phyloP scores from a whole-genome alignment of 371 early-diverging fungal species.

The Syncephalis plumigaleata region DNA sequence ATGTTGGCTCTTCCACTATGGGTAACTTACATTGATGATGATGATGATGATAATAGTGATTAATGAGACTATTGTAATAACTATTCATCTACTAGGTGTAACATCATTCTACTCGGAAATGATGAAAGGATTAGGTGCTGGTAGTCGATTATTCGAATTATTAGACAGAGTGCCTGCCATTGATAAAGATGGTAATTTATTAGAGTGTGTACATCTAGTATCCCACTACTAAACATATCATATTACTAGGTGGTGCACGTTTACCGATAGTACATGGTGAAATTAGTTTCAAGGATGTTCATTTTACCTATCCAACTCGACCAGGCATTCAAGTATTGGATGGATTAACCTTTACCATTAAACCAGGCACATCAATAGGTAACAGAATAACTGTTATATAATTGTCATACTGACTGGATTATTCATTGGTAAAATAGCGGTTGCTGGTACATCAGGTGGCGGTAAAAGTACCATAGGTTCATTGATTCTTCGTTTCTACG shows the following conservation, averaged over 20 bases:
- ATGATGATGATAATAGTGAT: too few species aligned
- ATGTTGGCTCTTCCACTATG: slow-evolving; percentile 51
- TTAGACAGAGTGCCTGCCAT: slow-evolving; percentile 38
- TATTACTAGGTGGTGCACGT: not conserved
- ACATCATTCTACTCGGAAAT: slow-evolving; percentile 66
- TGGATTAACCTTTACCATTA: slow-evolving; percentile 37
- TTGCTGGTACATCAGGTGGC: slow-evolving; percentile 19
- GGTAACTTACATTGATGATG: too few species aligned
- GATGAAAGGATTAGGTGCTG: slow-evolving; percentile 73
- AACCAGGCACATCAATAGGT: slow-evolving; percentile 33
- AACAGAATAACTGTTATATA: not conserved
- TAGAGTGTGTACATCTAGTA: too few species aligned
- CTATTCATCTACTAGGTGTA: slow-evolving; percentile 26
- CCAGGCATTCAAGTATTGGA: slow-evolving; percentile 38
- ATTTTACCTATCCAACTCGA: slow-evolving; percentile 56
- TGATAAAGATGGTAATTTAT: not conserved
- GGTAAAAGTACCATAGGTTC: slow-evolving; percentile 59
- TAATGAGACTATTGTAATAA: too few species aligned
- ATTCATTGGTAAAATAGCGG: slow-evolving; percentile 2
- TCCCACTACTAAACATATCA: too few species aligned
- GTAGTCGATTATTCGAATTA: slow-evolving; percentile 46
- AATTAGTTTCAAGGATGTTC: slow-evolving; percentile 43
- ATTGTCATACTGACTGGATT: too few species aligned
- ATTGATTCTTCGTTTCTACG: slow-evolving; percentile 53
- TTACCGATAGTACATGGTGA: slow-evolving; percentile 18